Conservation (phyloP, 139 green algal species). For the Chlorella sp. region DNA sequence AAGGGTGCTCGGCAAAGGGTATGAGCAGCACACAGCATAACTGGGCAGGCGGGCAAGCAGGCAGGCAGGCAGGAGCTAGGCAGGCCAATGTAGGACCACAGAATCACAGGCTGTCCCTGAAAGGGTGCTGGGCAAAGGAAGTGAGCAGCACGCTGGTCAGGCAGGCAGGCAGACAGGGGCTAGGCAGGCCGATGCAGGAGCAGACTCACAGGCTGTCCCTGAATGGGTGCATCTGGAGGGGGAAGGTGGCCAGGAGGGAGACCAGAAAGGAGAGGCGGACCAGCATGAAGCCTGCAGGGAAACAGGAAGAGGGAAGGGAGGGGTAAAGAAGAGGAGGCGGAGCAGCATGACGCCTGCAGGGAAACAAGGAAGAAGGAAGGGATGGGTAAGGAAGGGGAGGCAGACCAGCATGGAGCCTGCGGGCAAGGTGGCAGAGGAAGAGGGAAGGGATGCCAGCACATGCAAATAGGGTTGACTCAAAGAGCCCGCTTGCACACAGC, state of each 20-base stretch:
- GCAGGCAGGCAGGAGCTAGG: too few species aligned
- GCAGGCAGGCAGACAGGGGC: too few species aligned
- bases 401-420: background rate
- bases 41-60: too few species aligned
- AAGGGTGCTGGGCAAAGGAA: too few species aligned
- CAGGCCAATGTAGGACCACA: too few species aligned
- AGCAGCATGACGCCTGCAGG: background rate
- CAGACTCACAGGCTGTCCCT: conserved; percentile 1
- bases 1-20: too few species aligned
- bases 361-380: background rate
- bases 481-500: too few species aligned
- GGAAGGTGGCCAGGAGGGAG: conserved; percentile 39
- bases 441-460: background rate
- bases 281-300: conserved; percentile 27
- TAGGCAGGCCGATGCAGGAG: too few species aligned
- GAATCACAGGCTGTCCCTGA: conserved; percentile 11
- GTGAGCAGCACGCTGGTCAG: too few species aligned
- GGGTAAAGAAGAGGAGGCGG: background rate
- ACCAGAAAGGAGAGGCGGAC: conserved; percentile 41
- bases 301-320: background rate
- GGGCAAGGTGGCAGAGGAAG: too few species aligned
- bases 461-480: too few species aligned
- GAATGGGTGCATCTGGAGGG: conserved; percentile 40
- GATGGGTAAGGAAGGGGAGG: background rate
- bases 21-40: too few species aligned